Conservation (phyloP, 2,329 filamentous ascomycete genomes). For the Aureobasidium sp. region DNA sequence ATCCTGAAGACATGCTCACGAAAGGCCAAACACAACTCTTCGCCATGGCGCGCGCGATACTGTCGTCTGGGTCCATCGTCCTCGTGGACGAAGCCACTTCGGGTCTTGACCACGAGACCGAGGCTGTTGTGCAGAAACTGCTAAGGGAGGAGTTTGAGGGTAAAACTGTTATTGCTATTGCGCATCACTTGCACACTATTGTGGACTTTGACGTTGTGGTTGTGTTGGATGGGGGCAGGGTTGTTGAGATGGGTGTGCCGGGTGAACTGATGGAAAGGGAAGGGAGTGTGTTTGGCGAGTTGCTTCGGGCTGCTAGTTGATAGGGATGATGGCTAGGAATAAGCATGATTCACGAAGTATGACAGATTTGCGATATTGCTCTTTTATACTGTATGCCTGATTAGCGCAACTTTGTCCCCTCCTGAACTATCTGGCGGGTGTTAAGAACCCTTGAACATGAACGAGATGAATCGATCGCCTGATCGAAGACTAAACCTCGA, state of each 20-base stretch:
- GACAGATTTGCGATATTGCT: too few species aligned
- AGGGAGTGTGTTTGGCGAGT: conserved; percentile 14
- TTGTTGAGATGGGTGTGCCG: conserved; percentile 34
- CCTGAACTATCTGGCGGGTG: too few species aligned
- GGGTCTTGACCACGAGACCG: conserved; percentile 21
- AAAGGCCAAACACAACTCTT: conserved; percentile 45
- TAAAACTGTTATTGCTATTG: conserved; percentile 52
- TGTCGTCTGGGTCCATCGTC: conserved; percentile 34
- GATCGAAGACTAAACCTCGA: too few species aligned
- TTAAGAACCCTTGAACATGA: too few species aligned
- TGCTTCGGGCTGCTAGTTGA: conserved; percentile 4
- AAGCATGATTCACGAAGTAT: too few species aligned
- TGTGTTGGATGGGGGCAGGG: conserved; percentile 41
- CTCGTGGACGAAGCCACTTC: conserved; percentile 39
- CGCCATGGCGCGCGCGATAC: conserved; percentile 38
- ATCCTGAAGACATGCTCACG: conserved; percentile 22
- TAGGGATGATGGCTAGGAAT: not conserved
- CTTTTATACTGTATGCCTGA: too few species aligned
- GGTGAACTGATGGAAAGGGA: conserved; percentile 17
- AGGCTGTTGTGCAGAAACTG: conserved; percentile 12
- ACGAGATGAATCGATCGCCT: too few species aligned
- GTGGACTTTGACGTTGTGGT: conserved; percentile 45
- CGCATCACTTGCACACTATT: conserved; percentile 49
- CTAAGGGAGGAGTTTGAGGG: conserved; percentile 43
- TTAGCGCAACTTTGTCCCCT: too few species aligned